Evolutionary conservation across 345 rosid genomes (phyloP).

Genomic region (Schrenkiella parvula): DNA sequence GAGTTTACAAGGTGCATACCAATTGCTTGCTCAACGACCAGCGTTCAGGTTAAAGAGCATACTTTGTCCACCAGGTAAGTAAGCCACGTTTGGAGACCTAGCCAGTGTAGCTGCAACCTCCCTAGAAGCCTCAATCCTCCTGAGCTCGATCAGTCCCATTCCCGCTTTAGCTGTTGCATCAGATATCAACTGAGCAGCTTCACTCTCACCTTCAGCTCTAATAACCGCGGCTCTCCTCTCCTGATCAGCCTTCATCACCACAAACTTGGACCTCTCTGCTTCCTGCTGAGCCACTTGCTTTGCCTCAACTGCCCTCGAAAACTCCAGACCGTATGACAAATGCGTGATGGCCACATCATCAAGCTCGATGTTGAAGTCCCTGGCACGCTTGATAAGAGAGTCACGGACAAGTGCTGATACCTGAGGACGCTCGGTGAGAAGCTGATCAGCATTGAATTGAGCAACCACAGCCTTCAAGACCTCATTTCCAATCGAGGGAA

Average conservation of each 20-base stretch:
- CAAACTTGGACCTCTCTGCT: constrained; percentile 91
- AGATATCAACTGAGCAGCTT: constrained; percentile 85
- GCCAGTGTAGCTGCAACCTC: constrained; percentile 88
- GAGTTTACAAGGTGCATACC: constrained; percentile 14
- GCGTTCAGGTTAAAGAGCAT: constrained; percentile 75
- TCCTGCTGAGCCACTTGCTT: constrained; percentile 99
- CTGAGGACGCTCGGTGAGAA: constrained; percentile 92
- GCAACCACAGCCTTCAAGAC: constrained; percentile 99
- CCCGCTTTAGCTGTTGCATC: constrained; percentile 84
- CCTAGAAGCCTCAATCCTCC: constrained; percentile 96
- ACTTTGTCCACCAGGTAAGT: constrained; percentile 87
- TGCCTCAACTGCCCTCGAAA: constrained; percentile 94
- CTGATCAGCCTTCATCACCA: constrained; percentile 97
- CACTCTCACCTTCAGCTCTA: constrained; percentile 98
- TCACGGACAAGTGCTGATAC: constrained; percentile 90
- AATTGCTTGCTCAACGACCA: constrained; percentile 14
- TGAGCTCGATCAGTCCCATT: constrained; percentile 85
- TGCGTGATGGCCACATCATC: constrained; percentile 97
- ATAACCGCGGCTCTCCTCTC: constrained; percentile 97
- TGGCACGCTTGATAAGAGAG: constrained; percentile 68
- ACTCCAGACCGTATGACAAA: constrained; percentile 84
- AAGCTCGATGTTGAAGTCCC: constrained; percentile 77
- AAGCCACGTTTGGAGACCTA: constrained; percentile 78
- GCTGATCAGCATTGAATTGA: constrained; percentile 97
- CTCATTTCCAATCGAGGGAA: constrained; percentile 97